Evolutionary conservation across 441 rosid genomes (phyloP).

Genomic region (Pelargonium fulgidum): DNA sequence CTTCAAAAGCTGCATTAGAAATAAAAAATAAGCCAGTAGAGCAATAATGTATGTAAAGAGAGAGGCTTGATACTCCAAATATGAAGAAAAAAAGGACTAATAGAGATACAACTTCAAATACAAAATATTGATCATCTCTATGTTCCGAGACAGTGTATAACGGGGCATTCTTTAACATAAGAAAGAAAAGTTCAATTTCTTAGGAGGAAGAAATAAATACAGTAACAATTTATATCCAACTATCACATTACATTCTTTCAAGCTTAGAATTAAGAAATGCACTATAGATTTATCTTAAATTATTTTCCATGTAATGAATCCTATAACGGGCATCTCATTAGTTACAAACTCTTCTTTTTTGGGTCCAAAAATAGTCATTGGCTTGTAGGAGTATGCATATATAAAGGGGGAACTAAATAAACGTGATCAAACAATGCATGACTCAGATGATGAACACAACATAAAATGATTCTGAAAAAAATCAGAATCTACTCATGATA

Average conservation of each 20-base stretch:
- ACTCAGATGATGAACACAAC: background rate
- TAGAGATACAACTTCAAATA: background rate
- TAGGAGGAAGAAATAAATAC: too few relatives aligned
- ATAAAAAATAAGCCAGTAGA: slow-evolving; percentile 13
- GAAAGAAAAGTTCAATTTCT: too few relatives aligned
- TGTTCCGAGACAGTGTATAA: background rate
- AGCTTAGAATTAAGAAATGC: background rate
- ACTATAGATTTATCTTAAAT: background rate
- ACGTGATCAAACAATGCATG: background rate
- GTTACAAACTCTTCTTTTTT: background rate
- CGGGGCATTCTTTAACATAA: background rate
- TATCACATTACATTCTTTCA: too few relatives aligned
- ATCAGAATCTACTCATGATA: background rate
- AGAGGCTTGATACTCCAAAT: slow-evolving; percentile 11
- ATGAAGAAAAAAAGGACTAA: background rate
- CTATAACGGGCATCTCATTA: background rate
- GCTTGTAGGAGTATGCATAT: background rate
- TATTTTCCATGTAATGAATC: background rate
- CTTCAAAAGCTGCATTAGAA: slow-evolving; percentile 72
- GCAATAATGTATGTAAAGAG: slow-evolving; percentile 5
- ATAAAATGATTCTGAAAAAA: background rate
- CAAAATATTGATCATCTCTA: background rate
- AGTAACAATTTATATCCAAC: too few relatives aligned
- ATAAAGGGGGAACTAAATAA: background rate
- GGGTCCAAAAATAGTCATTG: background rate